Base-by-base conservation (phyloP, 768 basidiomycete species). In the Strobilomyces echinocephalus region DNA sequence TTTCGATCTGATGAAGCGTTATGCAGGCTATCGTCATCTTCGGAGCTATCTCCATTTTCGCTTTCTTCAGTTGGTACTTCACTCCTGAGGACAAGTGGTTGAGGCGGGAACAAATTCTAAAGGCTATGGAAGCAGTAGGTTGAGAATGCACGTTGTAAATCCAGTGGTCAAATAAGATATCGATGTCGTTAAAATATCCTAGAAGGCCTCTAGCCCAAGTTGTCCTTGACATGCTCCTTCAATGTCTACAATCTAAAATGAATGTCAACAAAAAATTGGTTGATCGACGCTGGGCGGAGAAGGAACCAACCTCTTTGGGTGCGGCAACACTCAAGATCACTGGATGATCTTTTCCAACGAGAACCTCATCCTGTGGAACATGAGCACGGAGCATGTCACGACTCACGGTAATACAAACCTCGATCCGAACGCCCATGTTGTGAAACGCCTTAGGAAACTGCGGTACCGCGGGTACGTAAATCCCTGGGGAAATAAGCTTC, bases 361-460 rank as follows among this genome's bases (percentile, higher is more conserved):
- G 71, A 2, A 94, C 82, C 59, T 91, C 88, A 57, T 93, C 90
- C 83, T 78, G 54, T 24, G 31, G 5, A 20, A 28, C 57, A 34
- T 63, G 39, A 53, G 42, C 26, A 53, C 40, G 47, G 52, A 51
- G 46, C 38, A 46, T 45, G 45, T 16, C 43, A 9, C 4, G 24
- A 24, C 24, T 2, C 4, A 24, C 11, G 30, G 8, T 9, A 46
- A 35, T 30, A 55, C 58, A 38, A 52, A 86, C 89, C 78, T 95
- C 95, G 62, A 99, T 92, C 43, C 95, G 83, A 54, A 98, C 85
- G 8, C 91, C 93, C 28, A 97, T 80, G 58, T 92, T 88, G 60
- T 95, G 94, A 70, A 93, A 98, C 48, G 82, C 81, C 58, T 81
- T 87, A 3, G 95, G 97, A 69, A 91, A 97, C 42, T 81, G 74